Evolutionary conservation across 768 basidiomycete species (phyloP).

Genomic region (Mycena floridula): DNA sequence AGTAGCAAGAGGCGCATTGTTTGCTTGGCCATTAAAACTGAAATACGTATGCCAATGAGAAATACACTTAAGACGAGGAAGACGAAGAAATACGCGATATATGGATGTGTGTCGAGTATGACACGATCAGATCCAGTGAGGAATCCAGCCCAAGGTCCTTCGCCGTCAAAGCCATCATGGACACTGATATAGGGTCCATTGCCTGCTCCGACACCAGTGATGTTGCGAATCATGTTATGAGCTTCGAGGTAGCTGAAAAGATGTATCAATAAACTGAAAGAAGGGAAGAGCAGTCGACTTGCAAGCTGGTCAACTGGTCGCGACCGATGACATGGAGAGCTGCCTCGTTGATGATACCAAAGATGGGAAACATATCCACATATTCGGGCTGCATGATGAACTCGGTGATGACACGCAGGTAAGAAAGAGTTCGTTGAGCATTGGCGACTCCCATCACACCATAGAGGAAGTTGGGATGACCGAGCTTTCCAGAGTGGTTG

Average conservation of each 20-base stretch:
- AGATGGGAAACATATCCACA: slow-evolving; percentile 47
- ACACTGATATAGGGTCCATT: slow-evolving; percentile 56
- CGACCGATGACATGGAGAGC: slow-evolving; percentile 44
- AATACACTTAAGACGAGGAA: slow-evolving; percentile 25
- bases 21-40: background rate
- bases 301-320: slow-evolving; percentile 49
- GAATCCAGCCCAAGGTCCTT: slow-evolving; percentile 39
- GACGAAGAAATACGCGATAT: slow-evolving; percentile 52
- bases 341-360: slow-evolving; percentile 65
- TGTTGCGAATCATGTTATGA: slow-evolving; percentile 54
- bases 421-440: slow-evolving; percentile 71
- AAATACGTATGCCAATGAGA: too few relatives aligned
- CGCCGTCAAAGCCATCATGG: slow-evolving; percentile 39
- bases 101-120: slow-evolving; percentile 67
- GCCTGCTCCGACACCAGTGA: slow-evolving; percentile 72
- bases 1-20: background rate
- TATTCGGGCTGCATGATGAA: slow-evolving; percentile 78
- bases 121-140: slow-evolving; percentile 53
- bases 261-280: too few relatives aligned
- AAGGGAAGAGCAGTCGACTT: too few relatives aligned
- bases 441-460: slow-evolving; percentile 86
- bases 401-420: slow-evolving; percentile 68
- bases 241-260: slow-evolving; percentile 51
- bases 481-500: slow-evolving; percentile 55
- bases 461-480: slow-evolving; percentile 54